phyloP scores from a whole-genome alignment of 306 rosid genomes.

The Canavalia ensiformis region DNA sequence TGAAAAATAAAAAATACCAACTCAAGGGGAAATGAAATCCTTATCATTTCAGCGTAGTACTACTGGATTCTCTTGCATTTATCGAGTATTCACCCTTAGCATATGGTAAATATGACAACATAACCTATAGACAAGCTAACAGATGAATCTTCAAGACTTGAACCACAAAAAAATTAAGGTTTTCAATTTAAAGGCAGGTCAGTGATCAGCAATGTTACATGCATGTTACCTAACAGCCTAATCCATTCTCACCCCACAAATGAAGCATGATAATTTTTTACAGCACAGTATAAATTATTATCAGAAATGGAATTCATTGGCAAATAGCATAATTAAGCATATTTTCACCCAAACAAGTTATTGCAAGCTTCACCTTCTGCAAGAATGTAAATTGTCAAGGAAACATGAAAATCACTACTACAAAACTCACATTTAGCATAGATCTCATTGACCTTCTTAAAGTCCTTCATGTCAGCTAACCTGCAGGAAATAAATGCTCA shows the following conservation, averaged over 20 bases:
- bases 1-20: background rate
- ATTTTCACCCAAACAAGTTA: background rate
- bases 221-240: constrained; percentile 2
- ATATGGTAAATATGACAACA: constrained; percentile 4
- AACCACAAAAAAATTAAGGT: background rate
- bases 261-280: background rate
- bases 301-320: constrained; percentile 19
- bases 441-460: constrained; percentile 83
- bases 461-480: constrained; percentile 95
- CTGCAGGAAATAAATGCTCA: constrained; percentile 60
- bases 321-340: constrained; percentile 16
- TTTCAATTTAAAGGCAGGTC: constrained; percentile 26
- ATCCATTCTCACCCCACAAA: background rate
- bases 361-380: background rate
- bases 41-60: constrained; percentile 6
- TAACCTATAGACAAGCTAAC: constrained; percentile 3
- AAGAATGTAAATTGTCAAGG: background rate
- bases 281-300: background rate
- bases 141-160: constrained; percentile 6
- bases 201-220: background rate
- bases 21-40: background rate
- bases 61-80: background rate
- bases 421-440: constrained; percentile 87
- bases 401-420: constrained; percentile 36
- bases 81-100: constrained; percentile 16